Evolutionary conservation across 2,329 filamentous ascomycete genomes (phyloP), one percentile per base, ranked within the genome.

Genomic region (Trichophyton verrucosum): DNA sequence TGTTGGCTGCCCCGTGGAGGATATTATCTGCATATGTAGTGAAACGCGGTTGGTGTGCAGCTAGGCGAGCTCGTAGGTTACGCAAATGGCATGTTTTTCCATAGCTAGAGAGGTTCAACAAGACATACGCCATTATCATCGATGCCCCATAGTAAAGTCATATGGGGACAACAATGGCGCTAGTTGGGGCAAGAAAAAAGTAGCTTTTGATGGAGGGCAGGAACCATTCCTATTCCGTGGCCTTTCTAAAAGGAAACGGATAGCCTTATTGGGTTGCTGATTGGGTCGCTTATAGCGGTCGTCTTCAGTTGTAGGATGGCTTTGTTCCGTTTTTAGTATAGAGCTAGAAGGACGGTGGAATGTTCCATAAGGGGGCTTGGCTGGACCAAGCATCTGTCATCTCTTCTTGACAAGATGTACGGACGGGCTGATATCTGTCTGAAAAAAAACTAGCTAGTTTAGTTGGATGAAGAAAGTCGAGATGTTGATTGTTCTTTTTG

Each of bases 321-420:
- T 55, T 55, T 55, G 51, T 55, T 55, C 51, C 51, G 51, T 36
- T 55, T 55, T 55, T 55, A 36, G 51, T 36, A 55, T 55, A 36
- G 27, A 36, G 51, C 15, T 36, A 36, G 51, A 55, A 55, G 51
- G 51, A 7, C n/a, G n/a, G 17, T 7, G 27, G 51, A 55, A 55
- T 55, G 51, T 55, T 55, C 51, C 9, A 55, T 55, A 30, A 2
- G 20, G 20, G 15, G 20, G 20, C 49, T 55, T 55, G 51, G 51
- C 51, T 55, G 6, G 8, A 15, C 20, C 27, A 17, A 33, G 13
- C 13, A 20, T 55, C 27, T 17, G 27, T 53, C 20, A 5, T 13
- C 24, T 22, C 15, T 30, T 7, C 27, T 30, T 30, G 27, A 30
- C 27, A 30, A 30, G 27, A 30, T 1, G 27, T 53, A 9, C 11